Percentiles rank a stretch among this genome's conserved stretches.
These are phyloP conservation scores for Aeschynomene evenia DNA, from an alignment of 306 rosid genomes.

Conservation along the genomic window DNA sequence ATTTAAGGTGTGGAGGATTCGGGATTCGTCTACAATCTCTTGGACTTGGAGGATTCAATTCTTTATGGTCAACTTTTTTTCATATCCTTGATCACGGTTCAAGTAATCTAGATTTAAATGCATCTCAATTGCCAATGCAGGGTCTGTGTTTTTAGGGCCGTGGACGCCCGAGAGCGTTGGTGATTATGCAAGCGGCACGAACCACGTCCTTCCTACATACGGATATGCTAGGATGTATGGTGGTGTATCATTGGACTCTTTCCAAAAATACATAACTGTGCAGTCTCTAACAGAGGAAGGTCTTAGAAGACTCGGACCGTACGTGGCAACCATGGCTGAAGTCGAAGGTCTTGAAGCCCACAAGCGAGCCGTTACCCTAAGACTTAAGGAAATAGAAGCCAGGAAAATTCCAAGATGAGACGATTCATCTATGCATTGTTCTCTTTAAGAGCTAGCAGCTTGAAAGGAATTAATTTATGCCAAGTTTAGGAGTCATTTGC, in stretches of 20 bases:
- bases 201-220: constrained; percentile 97
- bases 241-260: constrained; percentile 94
- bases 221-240: constrained; percentile 97
- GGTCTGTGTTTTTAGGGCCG: constrained; percentile 87
- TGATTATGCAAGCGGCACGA: constrained; percentile 97
- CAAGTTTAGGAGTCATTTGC: neutral
- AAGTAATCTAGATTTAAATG: constrained; percentile 15
- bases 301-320: constrained; percentile 78
- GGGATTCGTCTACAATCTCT: neutral
- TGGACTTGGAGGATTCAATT: constrained; percentile 13
- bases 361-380: constrained; percentile 88
- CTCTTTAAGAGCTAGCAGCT: constrained; percentile 9
- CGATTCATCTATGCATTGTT: constrained; percentile 29
- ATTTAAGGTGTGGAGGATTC: neutral
- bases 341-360: constrained; percentile 95
- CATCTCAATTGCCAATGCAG: constrained; percentile 39
- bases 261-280: constrained; percentile 86
- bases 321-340: constrained; percentile 90
- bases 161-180: constrained; percentile 99
- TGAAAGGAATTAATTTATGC: constrained; percentile 17
- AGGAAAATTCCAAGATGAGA: constrained; percentile 52
- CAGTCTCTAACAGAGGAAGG: constrained; percentile 98
- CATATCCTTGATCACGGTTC: neutral
- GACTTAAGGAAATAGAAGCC: constrained; percentile 89
- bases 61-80: neutral